Evolutionary conservation across 176 grass and related monocot species (phyloP), one percentile per base, ranked within the genome.

Genomic region (Guadua angustifolia): DNA sequence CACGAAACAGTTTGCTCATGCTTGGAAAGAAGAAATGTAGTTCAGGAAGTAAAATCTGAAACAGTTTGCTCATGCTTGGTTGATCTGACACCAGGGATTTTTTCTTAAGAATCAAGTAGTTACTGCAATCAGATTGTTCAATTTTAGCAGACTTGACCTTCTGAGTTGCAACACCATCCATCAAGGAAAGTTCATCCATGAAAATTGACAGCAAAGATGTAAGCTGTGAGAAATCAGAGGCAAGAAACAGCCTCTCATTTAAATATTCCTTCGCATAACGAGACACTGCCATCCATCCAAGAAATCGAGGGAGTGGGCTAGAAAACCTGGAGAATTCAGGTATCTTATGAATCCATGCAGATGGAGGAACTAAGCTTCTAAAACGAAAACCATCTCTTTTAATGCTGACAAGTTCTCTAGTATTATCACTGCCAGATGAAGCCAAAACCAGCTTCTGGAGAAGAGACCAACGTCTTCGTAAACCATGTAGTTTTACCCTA

Each of bases 141-240:
- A 47, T 66, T 69, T 87, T 73, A 70, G 66, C 59, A 74, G 78
- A 58, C 52, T 82, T 88, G 12, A 73, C n/a, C 39, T 94, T 97
- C 35, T 77, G 81, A 12, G 77, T 89, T 77, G 82, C 78, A 89
- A 80, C 53, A 82, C 80, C 85, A 87, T 89, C 86, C 79, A 89
- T 93, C 59, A 93, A 81, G 73, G 84, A 71, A 70, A 98, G 86
- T 58, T 95, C 95, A 83, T 98, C 95, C 16, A 74, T 84, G 80
- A 95, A 98, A 81, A 98, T 89, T 83, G 95, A 95, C 35, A 98
- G 68, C 76, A 98, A 90, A 36, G 75, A 84, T 64, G 92, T 93
- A 86, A 98, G 93, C 79, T 98, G 92, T 77, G 90, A 88, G 79
- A 95, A 94, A 88, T 98, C 95, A 84, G 92, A 98, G 69, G 92